Conservation (phyloP, 768 basidiomycete species). For the Tephrocybe sp. region DNA sequence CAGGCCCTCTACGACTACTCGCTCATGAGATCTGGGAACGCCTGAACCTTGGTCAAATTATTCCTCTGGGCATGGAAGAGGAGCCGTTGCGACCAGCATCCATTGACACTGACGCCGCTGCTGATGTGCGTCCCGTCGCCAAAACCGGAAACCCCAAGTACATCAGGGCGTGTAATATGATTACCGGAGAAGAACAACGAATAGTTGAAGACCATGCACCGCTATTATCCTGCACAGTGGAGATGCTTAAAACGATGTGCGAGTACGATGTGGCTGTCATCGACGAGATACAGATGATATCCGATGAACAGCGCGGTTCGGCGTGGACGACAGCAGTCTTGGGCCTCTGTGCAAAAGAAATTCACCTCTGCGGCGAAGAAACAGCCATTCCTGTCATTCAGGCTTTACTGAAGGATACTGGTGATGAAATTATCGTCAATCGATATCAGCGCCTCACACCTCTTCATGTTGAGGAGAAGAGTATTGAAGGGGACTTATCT, state of each 20-base stretch:
- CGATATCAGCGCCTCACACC: slow-evolving; percentile 89
- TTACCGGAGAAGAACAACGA: slow-evolving; percentile 89
- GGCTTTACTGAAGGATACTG: slow-evolving; percentile 66
- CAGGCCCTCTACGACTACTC: slow-evolving; percentile 87
- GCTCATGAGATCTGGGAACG: slow-evolving; percentile 95
- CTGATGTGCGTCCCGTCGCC: slow-evolving; percentile 31
- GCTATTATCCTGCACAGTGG: slow-evolving; percentile 84
- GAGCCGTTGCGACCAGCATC: slow-evolving; percentile 31
- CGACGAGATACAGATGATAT: slow-evolving; percentile 97
- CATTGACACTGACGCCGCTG: slow-evolving; percentile 28
- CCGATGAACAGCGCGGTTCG: slow-evolving; percentile 70
- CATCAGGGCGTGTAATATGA: slow-evolving; percentile 72
- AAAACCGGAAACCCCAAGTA: slow-evolving; percentile 44
- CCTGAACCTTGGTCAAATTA: slow-evolving; percentile 86
- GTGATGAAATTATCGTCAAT: slow-evolving; percentile 78
- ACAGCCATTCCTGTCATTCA: slow-evolving; percentile 81
- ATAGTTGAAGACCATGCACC: slow-evolving; percentile 55
- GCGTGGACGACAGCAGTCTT: slow-evolving; percentile 85
- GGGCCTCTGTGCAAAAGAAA: slow-evolving; percentile 69
- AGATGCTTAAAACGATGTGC: slow-evolving; percentile 64
- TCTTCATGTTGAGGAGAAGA: slow-evolving; percentile 62
- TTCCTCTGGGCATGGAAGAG: slow-evolving; percentile 60
- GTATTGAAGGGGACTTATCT: slow-evolving; percentile 57
- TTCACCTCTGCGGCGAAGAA: slow-evolving; percentile 96
- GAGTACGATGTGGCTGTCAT: slow-evolving; percentile 81